These are phyloP conservation scores for Penicillium sp. DNA, from an alignment of 2,329 filamentous ascomycete genomes.

Conservation along the genomic window DNA sequence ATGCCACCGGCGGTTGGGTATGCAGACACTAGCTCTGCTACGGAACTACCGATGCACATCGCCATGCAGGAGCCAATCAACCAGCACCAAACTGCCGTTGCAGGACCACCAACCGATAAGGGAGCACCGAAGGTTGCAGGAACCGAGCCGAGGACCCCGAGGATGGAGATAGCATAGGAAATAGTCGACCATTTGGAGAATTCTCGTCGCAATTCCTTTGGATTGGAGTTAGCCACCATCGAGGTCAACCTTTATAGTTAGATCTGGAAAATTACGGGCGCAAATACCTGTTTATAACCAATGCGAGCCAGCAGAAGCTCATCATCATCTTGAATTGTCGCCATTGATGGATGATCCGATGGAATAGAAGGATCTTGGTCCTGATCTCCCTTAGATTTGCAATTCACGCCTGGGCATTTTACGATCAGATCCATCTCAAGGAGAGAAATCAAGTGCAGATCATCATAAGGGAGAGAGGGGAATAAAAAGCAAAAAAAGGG, in stretches of 20 bases:
- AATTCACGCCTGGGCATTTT: constrained; percentile 10
- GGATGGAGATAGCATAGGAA: constrained; percentile 65
- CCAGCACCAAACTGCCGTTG: constrained; percentile 66
- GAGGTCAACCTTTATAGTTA: background rate
- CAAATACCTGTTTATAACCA: constrained; percentile 61
- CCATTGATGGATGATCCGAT: constrained; percentile 30
- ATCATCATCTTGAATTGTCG: constrained; percentile 55
- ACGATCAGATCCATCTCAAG: constrained; percentile 16
- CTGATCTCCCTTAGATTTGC: constrained; percentile 1
- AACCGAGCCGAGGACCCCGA: constrained; percentile 65
- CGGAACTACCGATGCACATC: constrained; percentile 63
- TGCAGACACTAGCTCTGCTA: constrained; percentile 65
- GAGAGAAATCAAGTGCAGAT: constrained; percentile 1
- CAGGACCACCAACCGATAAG: constrained; percentile 59
- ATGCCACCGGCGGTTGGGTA: constrained; percentile 68
- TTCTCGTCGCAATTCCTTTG: constrained; percentile 60
- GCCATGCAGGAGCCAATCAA: constrained; percentile 64
- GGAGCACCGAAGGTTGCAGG: constrained; percentile 63
- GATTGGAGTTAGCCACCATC: background rate
- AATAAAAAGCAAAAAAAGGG: background rate
- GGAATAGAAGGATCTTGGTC: background rate
- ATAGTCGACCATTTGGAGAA: constrained; percentile 68
- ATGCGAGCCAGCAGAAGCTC: constrained; percentile 61
- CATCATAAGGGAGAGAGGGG: constrained; percentile 3
- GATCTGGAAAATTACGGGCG: background rate